Base-by-base conservation (phyloP, 345 rosid species). In the Reutealis trisperma region DNA sequence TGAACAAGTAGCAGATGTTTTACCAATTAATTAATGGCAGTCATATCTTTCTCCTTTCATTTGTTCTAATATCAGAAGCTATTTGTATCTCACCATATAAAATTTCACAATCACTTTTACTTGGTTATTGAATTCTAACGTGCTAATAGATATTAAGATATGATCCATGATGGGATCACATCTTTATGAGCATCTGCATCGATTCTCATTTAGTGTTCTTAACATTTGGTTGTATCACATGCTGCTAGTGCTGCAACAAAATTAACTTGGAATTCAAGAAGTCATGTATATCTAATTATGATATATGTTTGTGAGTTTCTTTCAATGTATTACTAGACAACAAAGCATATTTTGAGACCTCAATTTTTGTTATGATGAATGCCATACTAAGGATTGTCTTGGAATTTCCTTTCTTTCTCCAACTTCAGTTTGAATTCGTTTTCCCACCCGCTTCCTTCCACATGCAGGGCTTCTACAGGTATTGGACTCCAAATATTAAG, bases 401-500 rank as follows among this genome's bases (percentile, higher is more conserved):
- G 30, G 19, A 5, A 34, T 66, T 57, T 27, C 19, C 25, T 54
- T 70, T 54, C 1, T 54, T 32, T 62, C 9, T 0, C 24, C 65
- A 22, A 0, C 57, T 1, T 6, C 27, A 49, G 68, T 71, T 62
- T 45, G 18, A 34, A 45, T 75, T 71, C 61, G 19, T 13, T 18
- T 24, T 62, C 49, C 61, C 67, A 61, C 63, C 71, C 69, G 21
- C 61, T 42, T n/a, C 37, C 22, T 44, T 72, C 70, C 59, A 24
- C 69, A 61, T 85, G 71, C 89, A 96, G 99, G 98, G 99, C 59
- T 86, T 87, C 81, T 90, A 78, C 81, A 90, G 99, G 72, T 93
- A 93, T 81, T 96, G 98, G 98, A 90, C 88, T 84, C 96, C 97
- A 63, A 85, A 79, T 72, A 92, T 91, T 78, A 96, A 92, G 88